Base-by-base conservation (phyloP, 2,329 filamentous ascomycete species). In the Colletotrichum somersetense region DNA sequence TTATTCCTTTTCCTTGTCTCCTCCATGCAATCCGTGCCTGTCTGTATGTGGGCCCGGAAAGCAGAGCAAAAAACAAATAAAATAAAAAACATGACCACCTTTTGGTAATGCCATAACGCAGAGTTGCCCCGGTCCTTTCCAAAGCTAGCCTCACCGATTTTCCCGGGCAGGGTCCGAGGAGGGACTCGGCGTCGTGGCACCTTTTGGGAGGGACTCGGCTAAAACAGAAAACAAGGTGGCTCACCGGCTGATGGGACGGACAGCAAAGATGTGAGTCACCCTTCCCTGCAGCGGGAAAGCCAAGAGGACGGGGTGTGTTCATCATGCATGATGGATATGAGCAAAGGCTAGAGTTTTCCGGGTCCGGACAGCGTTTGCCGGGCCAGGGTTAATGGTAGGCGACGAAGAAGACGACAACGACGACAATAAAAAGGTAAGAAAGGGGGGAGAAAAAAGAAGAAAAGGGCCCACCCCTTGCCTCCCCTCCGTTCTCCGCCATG, bases 221-320 rank as follows among this genome's bases (percentile, higher is more conserved):
- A 20, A 63, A 30, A 30, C 30, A 30, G 30, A 30, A 30, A 30
- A 48, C 44, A 6, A n/a, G 44, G 20, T 46, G 38, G 26, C 55
- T 61, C 61, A n/a, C 38, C 66, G 20, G 26, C n/a, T 8, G 23
- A 66, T 35, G 42, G 57, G 44, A 23, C 46, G 23, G 42, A 52
- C 58, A 30, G 30, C 30, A 64, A 40, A 62, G 26, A 52, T 62
- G 58, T 71, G 68, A 71, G 57, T 71, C 68, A 71, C 52, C 33
- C n/a, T 71, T 71, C 64, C 64, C 30, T 42, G 68, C 38, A 30
- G 30, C 30, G 30, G 18, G 11, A 12, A 14, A 26, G 48, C 46
- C 40, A 42, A 26, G 23, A 23, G 16, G 35, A n/a, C 16, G 11
- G 44, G 38, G 59, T 48, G 46, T 23, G 46, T 38, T 62, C 42